Conservation (phyloP, 2,329 filamentous ascomycete species). For the Talaromyces sp. region DNA sequence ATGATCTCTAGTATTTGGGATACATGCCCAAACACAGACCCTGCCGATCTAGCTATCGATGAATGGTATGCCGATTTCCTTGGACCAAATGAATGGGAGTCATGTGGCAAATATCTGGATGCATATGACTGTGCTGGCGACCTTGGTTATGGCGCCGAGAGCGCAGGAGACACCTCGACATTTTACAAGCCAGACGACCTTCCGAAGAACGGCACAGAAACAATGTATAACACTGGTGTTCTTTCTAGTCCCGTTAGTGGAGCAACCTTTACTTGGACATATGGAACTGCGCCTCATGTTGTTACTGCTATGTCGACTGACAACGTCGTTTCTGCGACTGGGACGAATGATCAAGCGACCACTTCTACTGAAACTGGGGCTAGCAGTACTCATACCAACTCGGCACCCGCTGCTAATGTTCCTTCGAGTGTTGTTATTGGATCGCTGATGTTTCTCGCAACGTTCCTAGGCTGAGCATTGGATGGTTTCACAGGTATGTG, state of each 20-base stretch:
- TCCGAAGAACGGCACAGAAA: constrained; percentile 19
- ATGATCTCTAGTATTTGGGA: constrained; percentile 14
- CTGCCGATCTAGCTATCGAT: constrained; percentile 11
- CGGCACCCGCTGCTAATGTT: too few relatives aligned
- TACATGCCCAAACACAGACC: constrained; percentile 18
- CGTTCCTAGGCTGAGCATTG: too few relatives aligned
- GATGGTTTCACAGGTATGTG: too few relatives aligned
- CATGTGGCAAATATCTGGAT: constrained; percentile 15
- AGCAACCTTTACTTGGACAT: constrained; percentile 18
- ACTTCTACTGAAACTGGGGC: constrained; percentile 2
- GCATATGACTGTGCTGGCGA: constrained; percentile 17
- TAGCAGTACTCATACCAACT: background rate
- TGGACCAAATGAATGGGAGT: constrained; percentile 9
- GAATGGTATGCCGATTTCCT: background rate
- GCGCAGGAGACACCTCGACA: constrained; percentile 8
- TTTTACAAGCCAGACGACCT: constrained; percentile 15
- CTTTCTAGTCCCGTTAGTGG: constrained; percentile 19
- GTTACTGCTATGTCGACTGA: constrained; percentile 13
- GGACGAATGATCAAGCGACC: background rate
- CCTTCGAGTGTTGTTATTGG: too few relatives aligned
- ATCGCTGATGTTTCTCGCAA: too few relatives aligned
- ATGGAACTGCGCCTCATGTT: background rate
- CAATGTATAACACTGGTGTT: constrained; percentile 11
- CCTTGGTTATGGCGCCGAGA: constrained; percentile 12
- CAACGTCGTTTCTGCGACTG: constrained; percentile 1